Evolutionary conservation across 1,284 basidiomycete genomes (phyloP).

Genomic region (Clitocybe nebularis): DNA sequence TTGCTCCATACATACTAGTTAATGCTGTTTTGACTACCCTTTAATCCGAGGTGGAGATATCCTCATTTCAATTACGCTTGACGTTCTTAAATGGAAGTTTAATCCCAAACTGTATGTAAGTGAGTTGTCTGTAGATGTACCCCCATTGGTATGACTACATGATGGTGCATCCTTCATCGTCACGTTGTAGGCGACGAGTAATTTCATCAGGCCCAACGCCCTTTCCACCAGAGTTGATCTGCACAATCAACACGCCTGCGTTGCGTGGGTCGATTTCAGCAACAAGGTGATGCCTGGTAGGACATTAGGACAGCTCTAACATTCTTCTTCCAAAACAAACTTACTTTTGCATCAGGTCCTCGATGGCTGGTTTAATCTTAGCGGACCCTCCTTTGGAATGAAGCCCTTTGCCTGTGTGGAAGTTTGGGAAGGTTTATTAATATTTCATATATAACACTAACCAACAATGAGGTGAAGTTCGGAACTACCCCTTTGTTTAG

Average conservation of each 20-base stretch:
- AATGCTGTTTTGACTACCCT: too few species aligned
- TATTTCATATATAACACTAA: slow-evolving; percentile 29
- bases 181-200: slow-evolving; percentile 47
- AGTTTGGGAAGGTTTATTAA: background rate
- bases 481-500: slow-evolving; percentile 59
- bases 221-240: slow-evolving; percentile 48
- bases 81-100: too few species aligned
- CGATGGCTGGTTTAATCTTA: slow-evolving; percentile 93
- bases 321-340: slow-evolving; percentile 16
- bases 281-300: slow-evolving; percentile 60
- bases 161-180: slow-evolving; percentile 61
- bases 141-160: too few species aligned
- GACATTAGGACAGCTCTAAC: slow-evolving; percentile 9
- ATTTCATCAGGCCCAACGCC: slow-evolving; percentile 60
- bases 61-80: too few species aligned
- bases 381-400: slow-evolving; percentile 80
- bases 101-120: too few species aligned
- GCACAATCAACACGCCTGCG: slow-evolving; percentile 82
- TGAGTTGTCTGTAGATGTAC: too few species aligned
- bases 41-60: too few species aligned
- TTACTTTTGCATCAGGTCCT: slow-evolving; percentile 80
- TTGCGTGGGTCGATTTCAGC: slow-evolving; percentile 84
- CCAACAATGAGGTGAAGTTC: slow-evolving; percentile 88
- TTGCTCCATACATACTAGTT: too few species aligned
- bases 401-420: slow-evolving; percentile 65